A percentile compares a stretch with the other conserved stretches of the same genome.
phyloP scores from a whole-genome alignment of 495 filamentous ascomycete genomes.

The Letharia lupina region DNA sequence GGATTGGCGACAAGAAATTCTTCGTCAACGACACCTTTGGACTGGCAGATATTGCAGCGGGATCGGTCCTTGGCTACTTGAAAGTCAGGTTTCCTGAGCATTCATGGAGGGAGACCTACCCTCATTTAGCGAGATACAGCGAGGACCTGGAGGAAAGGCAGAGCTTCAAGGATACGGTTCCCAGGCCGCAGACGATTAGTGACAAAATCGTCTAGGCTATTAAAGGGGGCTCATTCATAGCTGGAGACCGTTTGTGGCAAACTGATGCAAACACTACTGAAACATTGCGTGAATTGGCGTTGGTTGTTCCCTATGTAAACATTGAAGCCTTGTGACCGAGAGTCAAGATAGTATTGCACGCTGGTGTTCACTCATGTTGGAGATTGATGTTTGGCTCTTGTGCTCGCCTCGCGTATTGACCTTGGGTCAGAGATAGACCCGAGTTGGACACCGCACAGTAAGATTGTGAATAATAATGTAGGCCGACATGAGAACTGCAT shows the following conservation, averaged over 20 bases:
- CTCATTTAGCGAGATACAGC: conserved; percentile 7
- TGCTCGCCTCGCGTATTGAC: no score
- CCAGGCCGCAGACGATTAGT: conserved; percentile 4
- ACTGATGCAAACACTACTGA: not conserved
- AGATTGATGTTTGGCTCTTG: no score
- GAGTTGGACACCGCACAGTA: no score
- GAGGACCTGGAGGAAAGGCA: conserved; percentile 7
- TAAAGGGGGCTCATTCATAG: not conserved
- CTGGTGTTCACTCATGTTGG: no score
- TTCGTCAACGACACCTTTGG: conserved; percentile 4
- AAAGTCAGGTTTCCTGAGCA: conserved; percentile 13
- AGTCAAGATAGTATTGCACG: not conserved
- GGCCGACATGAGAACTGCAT: no score
- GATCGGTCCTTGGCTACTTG: conserved; percentile 11
- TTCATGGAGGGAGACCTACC: not conserved
- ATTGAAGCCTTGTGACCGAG: not conserved
- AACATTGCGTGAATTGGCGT: no score
- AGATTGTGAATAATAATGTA: no score
- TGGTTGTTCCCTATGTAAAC: no score
- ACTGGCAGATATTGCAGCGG: conserved; percentile 6
- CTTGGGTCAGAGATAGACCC: no score
- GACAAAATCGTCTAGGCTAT: conserved; percentile 1
- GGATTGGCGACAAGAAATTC: not conserved
- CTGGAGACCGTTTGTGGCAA: not conserved
- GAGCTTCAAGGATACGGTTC: conserved; percentile 1